Percentiles rank a stretch among this genome's conserved stretches.
Conservation (phyloP, 78 protist genomes). For the Carpediemonas membranifera region DNA sequence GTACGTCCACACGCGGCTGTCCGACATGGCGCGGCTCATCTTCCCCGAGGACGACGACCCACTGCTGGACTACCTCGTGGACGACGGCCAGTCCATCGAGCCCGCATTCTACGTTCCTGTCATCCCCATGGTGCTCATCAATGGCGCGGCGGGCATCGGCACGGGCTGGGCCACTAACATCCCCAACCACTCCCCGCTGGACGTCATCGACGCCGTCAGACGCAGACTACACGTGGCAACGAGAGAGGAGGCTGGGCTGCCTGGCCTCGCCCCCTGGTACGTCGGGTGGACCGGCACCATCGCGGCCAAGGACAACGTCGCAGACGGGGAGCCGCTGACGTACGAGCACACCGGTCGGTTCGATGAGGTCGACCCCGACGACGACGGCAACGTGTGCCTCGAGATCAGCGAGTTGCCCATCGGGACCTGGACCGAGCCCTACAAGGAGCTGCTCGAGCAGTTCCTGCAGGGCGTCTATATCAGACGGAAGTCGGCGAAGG, state of each 20-base stretch:
- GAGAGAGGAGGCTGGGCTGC: not conserved
- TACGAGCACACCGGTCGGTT: not conserved
- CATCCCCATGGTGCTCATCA: slow-evolving; percentile 89
- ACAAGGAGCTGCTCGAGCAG: no score
- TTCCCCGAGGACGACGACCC: slow-evolving; percentile 75
- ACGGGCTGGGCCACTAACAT: slow-evolving; percentile 62
- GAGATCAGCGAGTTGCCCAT: slow-evolving; percentile 38
- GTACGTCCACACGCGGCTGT: slow-evolving; percentile 82
- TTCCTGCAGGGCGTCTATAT: no score
- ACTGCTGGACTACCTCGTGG: slow-evolving; percentile 65
- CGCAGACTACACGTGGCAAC: not conserved
- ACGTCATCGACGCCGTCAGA: slow-evolving; percentile 52
- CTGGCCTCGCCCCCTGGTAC: no score
- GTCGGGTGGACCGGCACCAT: not conserved
- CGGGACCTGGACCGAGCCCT: slow-evolving; percentile 8
- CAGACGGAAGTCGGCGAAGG: no score
- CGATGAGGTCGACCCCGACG: not conserved
- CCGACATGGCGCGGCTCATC: slow-evolving; percentile 57
- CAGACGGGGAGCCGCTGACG: not conserved
- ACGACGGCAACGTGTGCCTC: not conserved
- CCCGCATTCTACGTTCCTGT: slow-evolving; percentile 69
- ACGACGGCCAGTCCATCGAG: slow-evolving; percentile 87
- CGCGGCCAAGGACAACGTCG: not conserved
- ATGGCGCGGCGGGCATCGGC: slow-evolving; percentile 92
- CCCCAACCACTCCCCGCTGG: slow-evolving; percentile 78